Evolutionary conservation across 768 basidiomycete species (phyloP), one percentile per base, ranked within the genome.

Genomic region (Gloeopeniophorella convolvens): DNA sequence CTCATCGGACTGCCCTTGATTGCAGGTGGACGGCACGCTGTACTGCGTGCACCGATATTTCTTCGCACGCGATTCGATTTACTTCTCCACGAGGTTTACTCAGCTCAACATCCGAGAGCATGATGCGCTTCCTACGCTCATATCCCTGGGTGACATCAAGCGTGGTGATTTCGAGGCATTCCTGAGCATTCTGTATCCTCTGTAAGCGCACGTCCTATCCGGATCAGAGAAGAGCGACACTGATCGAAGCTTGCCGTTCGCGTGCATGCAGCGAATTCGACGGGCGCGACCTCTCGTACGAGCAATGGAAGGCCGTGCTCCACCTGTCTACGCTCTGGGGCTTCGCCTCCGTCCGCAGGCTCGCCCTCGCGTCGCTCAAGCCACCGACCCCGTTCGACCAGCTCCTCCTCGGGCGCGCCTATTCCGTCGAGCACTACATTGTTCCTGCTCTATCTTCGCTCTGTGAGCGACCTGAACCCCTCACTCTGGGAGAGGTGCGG

Each of bases 151-250:
- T 0, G 34, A 44, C n/a, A 16, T 50, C 26, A 16, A 49, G 43
- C 1, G 35, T 27, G 31, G n/a, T 23, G 56, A 54, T 5, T 50
- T 54, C 8, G 56, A 54, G 1, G 41, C 48, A 2, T 44, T 50
- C 21, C 46, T 40, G 5, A 45, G 46, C 2, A 30, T 57, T 20
- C 20, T 50, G 16, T 47, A 50, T 34, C 55, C 56, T 3, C 16
- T 33, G 56, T 58, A 28, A 33, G 56, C 1, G 12, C 7, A n/a
- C n/a, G n/a, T n/a, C n/a, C n/a, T n/a, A n/a, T n/a, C n/a, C n/a
- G n/a, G n/a, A n/a, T n/a, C n/a, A n/a, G n/a, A n/a, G n/a, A n/a
- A n/a, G n/a, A n/a, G n/a, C n/a, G n/a, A n/a, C n/a, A n/a, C n/a
- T n/a, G n/a, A n/a, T n/a, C n/a, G n/a, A n/a, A n/a, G n/a, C n/a